Percentiles rank a stretch among this genome's conserved stretches.
Evolutionary conservation across 2,329 filamentous ascomycete species (phyloP).

Genomic region (Aspergillus brunneoviolaceus): DNA sequence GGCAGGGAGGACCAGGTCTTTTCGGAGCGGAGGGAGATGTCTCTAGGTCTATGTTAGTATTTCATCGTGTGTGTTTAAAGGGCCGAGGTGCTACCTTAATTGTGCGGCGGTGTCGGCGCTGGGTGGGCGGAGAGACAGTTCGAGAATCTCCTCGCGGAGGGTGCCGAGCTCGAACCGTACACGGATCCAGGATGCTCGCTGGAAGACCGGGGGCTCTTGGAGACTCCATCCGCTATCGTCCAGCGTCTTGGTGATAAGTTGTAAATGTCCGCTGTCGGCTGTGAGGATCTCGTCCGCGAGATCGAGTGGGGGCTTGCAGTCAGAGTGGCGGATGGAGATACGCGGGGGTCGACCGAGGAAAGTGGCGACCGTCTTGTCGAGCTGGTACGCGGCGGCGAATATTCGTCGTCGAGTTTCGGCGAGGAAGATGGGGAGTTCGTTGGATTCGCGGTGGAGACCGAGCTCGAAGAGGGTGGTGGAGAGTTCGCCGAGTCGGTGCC

Average conservation of each 20-base stretch:
- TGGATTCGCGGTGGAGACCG: too few relatives aligned
- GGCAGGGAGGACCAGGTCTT: constrained; percentile 16
- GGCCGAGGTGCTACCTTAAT: neutral
- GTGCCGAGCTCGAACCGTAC: constrained; percentile 25
- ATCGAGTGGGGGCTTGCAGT: constrained; percentile 26
- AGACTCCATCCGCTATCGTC: constrained; percentile 24
- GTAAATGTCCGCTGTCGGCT: neutral
- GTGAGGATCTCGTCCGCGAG: constrained; percentile 3
- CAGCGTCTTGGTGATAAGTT: constrained; percentile 11
- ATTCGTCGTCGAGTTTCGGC: constrained; percentile 15
- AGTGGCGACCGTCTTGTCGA: constrained; percentile 31
- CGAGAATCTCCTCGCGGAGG: constrained; percentile 30
- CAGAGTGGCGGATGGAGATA: constrained; percentile 24
- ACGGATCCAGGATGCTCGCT: constrained; percentile 26
- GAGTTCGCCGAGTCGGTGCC: too few relatives aligned
- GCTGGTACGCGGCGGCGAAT: constrained; percentile 28
- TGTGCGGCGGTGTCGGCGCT: constrained; percentile 13
- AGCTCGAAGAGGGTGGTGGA: too few relatives aligned
- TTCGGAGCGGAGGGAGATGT: constrained; percentile 24
- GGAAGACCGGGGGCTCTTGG: constrained; percentile 8
- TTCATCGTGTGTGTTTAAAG: neutral
- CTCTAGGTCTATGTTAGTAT: constrained; percentile 8
- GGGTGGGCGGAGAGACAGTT: constrained; percentile 22
- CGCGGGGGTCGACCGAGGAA: constrained; percentile 29
- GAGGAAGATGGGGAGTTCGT: too few relatives aligned